Evolutionary conservation across 768 basidiomycete species (phyloP).

Genomic region (Myochromella boudieri): DNA sequence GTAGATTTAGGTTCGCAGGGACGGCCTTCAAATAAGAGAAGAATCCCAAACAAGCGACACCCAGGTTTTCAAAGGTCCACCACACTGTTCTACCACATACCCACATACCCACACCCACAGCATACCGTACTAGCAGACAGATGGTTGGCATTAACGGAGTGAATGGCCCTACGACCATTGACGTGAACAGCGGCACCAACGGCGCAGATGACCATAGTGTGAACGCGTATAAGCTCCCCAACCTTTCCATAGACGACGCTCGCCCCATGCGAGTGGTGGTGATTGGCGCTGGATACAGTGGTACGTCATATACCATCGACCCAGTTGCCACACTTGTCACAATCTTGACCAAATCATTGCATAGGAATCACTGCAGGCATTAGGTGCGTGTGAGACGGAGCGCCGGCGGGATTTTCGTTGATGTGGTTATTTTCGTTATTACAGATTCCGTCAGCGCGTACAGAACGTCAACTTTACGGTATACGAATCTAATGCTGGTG

Average conservation of each 20-base stretch:
- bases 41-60: too few species aligned
- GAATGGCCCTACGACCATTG: neutral
- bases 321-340: neutral
- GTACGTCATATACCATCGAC: conserved; percentile 27
- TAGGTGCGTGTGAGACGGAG: conserved; percentile 30
- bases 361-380: conserved; percentile 57
- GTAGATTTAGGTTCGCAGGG: too few species aligned
- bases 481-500: conserved; percentile 57
- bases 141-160: conserved; percentile 1
- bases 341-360: neutral
- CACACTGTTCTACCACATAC: too few species aligned
- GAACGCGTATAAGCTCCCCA: conserved; percentile 29
- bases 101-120: too few species aligned
- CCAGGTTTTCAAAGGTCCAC: too few species aligned
- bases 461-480: conserved; percentile 54
- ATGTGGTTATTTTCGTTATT: neutral
- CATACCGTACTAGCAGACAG: too few species aligned
- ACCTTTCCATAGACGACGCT: conserved; percentile 51
- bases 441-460: conserved; percentile 51
- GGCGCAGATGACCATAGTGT: conserved; percentile 1
- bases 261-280: conserved; percentile 54
- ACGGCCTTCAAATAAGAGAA: too few species aligned
- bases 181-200: neutral
- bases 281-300: conserved; percentile 61
- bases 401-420: neutral